Evolutionary conservation across 306 rosid species (phyloP).

Genomic region (Cicer pinnatifidum): DNA sequence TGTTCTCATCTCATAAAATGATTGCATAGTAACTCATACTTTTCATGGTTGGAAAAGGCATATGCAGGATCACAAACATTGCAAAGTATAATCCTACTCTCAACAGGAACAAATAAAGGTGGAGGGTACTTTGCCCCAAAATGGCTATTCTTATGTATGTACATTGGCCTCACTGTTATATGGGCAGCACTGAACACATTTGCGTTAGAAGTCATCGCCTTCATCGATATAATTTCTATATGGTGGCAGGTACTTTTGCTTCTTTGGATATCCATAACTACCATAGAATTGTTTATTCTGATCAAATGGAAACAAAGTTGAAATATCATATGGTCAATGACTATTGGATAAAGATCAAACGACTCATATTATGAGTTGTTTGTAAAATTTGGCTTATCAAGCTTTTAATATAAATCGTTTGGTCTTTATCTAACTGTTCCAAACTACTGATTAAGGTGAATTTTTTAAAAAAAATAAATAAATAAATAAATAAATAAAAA

Average conservation of each 20-base stretch:
- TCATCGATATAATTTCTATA: conserved; percentile 74
- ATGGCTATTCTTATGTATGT: conserved; percentile 84
- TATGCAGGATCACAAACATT: conserved; percentile 85
- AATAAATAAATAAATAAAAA: too few relatives aligned
- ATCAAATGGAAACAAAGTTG: not conserved
- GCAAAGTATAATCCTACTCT: conserved; percentile 72
- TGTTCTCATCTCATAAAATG: conserved; percentile 16
- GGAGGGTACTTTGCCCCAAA: conserved; percentile 90
- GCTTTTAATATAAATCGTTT: too few relatives aligned
- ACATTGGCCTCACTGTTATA: conserved; percentile 72
- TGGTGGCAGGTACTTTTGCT: conserved; percentile 85
- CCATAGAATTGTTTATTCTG: not conserved
- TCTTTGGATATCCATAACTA: conserved; percentile 8
- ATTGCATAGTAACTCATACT: conserved; percentile 26
- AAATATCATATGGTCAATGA: too few relatives aligned
- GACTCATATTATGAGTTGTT: not conserved
- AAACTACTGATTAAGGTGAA: not conserved
- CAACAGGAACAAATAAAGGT: conserved; percentile 76
- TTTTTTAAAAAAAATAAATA: too few relatives aligned
- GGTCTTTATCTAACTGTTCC: not conserved
- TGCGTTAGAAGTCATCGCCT: conserved; percentile 78
- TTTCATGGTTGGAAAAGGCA: conserved; percentile 64
- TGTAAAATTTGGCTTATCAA: too few relatives aligned
- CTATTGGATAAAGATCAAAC: not conserved
- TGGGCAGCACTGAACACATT: conserved; percentile 90